Evolutionary conservation across 2,329 filamentous ascomycete genomes (phyloP).

Genomic region (Eurotiales sp.): DNA sequence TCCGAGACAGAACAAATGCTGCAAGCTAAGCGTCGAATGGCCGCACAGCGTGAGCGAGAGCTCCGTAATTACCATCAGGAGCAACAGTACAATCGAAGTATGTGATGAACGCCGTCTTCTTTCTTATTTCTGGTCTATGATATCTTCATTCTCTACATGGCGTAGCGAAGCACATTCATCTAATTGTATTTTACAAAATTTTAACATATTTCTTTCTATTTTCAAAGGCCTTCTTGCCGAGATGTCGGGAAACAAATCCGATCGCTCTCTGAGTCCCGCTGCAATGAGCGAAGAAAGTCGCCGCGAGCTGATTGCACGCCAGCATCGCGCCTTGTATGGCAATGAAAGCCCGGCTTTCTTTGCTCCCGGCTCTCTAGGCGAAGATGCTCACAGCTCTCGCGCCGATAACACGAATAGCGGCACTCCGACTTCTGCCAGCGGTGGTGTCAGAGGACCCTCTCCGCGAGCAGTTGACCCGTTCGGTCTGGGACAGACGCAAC

Average conservation of each 20-base stretch:
- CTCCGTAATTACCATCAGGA: conserved; percentile 99
- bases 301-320: conserved; percentile 90
- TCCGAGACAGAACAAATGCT: conserved; percentile 97
- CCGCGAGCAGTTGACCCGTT: conserved; percentile 75
- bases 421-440: conserved; percentile 56
- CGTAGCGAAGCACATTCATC: conserved; percentile 29
- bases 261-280: conserved; percentile 78
- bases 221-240: conserved; percentile 61
- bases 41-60: conserved; percentile 97
- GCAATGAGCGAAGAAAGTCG: conserved; percentile 94
- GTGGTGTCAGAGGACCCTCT: conserved; percentile 67
- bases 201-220: conserved; percentile 40
- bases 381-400: conserved; percentile 58
- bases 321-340: conserved; percentile 91
- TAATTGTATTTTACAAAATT: conserved; percentile 42
- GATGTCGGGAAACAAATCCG: conserved; percentile 72
- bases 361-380: conserved; percentile 62
- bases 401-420: conserved; percentile 64
- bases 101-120: conserved; percentile 39
- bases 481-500: conserved; percentile 48
- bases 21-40: conserved; percentile 98
- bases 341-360: conserved; percentile 65
- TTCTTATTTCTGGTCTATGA: conserved; percentile 26
- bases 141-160: conserved; percentile 31
- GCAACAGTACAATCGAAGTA: conserved; percentile 99